phyloP scores from a whole-genome alignment of 257 asterid species.

The Scutellaria baicalensis region DNA sequence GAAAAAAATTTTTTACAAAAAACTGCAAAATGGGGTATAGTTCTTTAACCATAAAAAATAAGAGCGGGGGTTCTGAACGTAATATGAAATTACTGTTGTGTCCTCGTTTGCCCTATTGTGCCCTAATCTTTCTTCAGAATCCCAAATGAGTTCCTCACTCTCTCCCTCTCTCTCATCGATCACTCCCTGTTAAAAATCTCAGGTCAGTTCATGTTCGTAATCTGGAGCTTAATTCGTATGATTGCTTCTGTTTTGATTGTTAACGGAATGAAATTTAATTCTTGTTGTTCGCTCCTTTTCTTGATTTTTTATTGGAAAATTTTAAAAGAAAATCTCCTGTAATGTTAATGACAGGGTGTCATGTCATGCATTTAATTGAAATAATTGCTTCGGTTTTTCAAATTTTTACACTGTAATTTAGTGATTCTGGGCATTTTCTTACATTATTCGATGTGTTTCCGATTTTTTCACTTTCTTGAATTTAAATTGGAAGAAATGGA shows the following conservation, averaged over 20 bases:
- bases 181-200: neutral
- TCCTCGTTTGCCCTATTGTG: conserved; percentile 9
- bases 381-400: neutral
- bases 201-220: conserved; percentile 14
- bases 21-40: too few species aligned
- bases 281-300: neutral
- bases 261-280: neutral
- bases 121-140: conserved; percentile 21
- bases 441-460: neutral
- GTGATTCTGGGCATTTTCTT: neutral
- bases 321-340: neutral
- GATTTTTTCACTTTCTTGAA: neutral
- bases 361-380: neutral
- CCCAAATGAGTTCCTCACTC: conserved; percentile 19
- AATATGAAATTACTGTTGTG: conserved; percentile 2
- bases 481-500: neutral
- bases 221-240: neutral
- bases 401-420: neutral
- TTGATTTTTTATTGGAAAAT: neutral
- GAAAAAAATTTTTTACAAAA: too few species aligned
- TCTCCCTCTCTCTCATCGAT: conserved; percentile 7
- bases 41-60: too few species aligned
- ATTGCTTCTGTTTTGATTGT: neutral
- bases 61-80: too few species aligned
- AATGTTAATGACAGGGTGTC: neutral